Conservation (phyloP, 768 basidiomycete species). For the Rhizopogon rudus region DNA sequence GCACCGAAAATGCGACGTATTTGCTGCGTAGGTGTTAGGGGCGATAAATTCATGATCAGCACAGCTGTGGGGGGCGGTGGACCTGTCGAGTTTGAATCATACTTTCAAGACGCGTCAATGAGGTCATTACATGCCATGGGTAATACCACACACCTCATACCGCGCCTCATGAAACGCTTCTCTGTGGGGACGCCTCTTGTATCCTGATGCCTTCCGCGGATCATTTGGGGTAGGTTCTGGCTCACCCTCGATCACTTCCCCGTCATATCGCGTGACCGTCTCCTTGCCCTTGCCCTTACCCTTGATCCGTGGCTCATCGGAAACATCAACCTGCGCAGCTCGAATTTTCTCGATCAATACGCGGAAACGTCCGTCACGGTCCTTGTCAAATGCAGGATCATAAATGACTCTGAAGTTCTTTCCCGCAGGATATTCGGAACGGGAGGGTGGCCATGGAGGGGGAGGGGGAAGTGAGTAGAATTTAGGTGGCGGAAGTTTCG, state of each 20-base stretch:
- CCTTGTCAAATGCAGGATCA: constrained; percentile 52
- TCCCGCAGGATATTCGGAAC: constrained; percentile 41
- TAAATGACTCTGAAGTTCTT: constrained; percentile 58
- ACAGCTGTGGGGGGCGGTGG: constrained; percentile 73
- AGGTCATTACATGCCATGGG: constrained; percentile 3
- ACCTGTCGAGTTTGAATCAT: constrained; percentile 67
- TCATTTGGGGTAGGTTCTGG: constrained; percentile 40
- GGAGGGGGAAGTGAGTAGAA: constrained; percentile 36
- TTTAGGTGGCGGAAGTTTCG: constrained; percentile 24
- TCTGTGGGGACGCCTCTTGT: constrained; percentile 27
- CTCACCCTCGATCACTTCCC: constrained; percentile 46
- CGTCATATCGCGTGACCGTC: constrained; percentile 46
- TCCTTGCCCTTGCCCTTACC: constrained; percentile 67
- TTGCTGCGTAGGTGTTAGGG: constrained; percentile 59
- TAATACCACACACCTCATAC: constrained; percentile 48
- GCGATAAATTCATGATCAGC: constrained; percentile 65
- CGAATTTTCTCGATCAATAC: constrained; percentile 39
- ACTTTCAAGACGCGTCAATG: constrained; percentile 36
- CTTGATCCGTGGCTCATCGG: constrained; percentile 41
- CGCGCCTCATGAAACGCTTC: constrained; percentile 39
- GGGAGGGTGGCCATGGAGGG: constrained; percentile 55
- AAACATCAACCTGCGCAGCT: constrained; percentile 23
- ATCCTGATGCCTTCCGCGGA: constrained; percentile 46
- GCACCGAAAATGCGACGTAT: constrained; percentile 62
- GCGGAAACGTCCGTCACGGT: constrained; percentile 34